phyloP scores from a whole-genome alignment of 495 filamentous ascomycete genomes.

The Penicillium manginii region DNA sequence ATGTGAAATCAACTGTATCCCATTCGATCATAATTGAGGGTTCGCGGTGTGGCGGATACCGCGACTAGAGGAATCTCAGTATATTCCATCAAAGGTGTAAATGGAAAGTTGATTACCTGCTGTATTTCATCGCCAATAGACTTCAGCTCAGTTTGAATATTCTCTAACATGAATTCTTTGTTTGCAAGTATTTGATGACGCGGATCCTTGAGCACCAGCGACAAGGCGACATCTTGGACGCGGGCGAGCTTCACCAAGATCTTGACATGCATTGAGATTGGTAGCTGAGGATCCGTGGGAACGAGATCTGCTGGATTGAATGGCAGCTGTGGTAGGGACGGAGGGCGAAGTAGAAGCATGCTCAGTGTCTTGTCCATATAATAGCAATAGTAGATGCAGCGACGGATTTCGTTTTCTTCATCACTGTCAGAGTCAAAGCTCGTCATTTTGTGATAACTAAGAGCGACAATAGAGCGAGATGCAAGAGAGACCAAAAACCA shows the following conservation, averaged over 20 bases:
- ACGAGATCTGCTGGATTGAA: constrained; percentile 1
- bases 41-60: not conserved
- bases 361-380: constrained; percentile 1
- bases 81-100: not conserved
- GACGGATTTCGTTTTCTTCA: constrained; percentile 3
- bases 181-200: not conserved
- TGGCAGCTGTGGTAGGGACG: not conserved
- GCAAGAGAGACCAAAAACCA: not conserved
- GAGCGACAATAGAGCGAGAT: not conserved
- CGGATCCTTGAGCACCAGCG: not conserved
- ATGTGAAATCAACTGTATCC: not conserved
- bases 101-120: not conserved
- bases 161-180: not conserved
- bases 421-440: not conserved
- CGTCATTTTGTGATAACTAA: not conserved
- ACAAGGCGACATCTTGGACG: constrained; percentile 1
- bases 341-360: not conserved
- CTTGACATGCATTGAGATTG: not conserved
- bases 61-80: not conserved
- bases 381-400: not conserved
- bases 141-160: not conserved
- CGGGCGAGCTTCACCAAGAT: not conserved
- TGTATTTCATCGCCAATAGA: constrained; percentile 1
- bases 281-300: not conserved
- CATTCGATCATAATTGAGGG: not conserved